Base-by-base conservation (phyloP, 2,329 filamentous ascomycete species). In the Metarhizium sp. region DNA sequence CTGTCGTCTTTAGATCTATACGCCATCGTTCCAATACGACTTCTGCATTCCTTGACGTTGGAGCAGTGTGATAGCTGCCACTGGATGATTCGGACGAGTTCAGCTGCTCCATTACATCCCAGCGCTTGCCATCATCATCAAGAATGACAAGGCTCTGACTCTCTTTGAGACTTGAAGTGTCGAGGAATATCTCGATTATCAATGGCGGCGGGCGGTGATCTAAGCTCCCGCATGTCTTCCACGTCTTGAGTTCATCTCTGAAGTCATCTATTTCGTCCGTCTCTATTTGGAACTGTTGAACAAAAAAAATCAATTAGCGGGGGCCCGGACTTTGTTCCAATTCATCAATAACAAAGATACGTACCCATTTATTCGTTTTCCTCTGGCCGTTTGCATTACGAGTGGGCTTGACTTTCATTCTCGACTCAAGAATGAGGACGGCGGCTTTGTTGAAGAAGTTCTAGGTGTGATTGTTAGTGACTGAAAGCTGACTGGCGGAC, bases 371-470 rank as follows among this genome's bases (percentile, higher is more conserved):
- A 68, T 94, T 95, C 52, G 87, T 79, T 70, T 86, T 87, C 59
- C 82, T 68, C 25, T 64, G 66, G 49, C 81, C 60, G 62, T 66
- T 72, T 14, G 68, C 62, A 54, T 66, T 67, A 6, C 67, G 67
- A 18, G 64, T 78, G 67, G 68, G 80, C 71, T 66, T 85, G 8
- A 95, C 78, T 54, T 84, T 82, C 59, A 92, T 85, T 62, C 92
- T 82, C 10, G 92, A 88, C 61, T 92, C 88, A 40, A 95, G 75
- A 54, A 97, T 86, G 51, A 94, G 81, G 52, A 94, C 81, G 43
- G 91, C 90, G 40, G 89, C 86, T 75, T 96, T 97, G 62, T 84
- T 85, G 69, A 92, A 89, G 71, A 95, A 94, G 69, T 96, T 96
- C 91, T 96, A 65, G 32, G 18, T n/a, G 45, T 4, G 4, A 56